A percentile compares a stretch with the other conserved stretches of the same genome.
phyloP scores from a whole-genome alignment of 2,329 filamentous ascomycete species.

The Fusarium nodosum region DNA sequence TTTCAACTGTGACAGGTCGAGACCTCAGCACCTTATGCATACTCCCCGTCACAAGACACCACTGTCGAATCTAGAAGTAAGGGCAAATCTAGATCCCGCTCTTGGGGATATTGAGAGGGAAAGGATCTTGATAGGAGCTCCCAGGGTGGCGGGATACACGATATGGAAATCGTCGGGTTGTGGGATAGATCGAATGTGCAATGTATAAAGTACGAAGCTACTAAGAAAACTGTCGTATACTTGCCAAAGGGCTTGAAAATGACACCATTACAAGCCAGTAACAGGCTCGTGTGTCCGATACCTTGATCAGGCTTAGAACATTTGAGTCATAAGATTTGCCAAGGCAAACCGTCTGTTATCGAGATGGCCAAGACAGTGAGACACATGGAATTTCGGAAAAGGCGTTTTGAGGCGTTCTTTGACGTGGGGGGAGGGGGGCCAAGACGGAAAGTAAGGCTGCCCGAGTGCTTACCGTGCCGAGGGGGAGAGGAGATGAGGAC shows the following conservation, averaged over 20 bases:
- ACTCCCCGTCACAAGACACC: conserved; percentile 39
- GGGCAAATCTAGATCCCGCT: conserved; percentile 38
- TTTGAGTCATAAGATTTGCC: neutral
- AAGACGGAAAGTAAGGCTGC: conserved; percentile 22
- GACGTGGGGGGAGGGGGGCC: conserved; percentile 39
- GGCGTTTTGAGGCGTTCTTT: conserved; percentile 11
- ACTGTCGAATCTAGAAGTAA: conserved; percentile 31
- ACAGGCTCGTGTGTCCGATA: neutral
- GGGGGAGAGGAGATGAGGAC: conserved; percentile 10
- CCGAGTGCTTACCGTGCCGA: conserved; percentile 3
- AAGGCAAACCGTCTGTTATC: conserved; percentile 11
- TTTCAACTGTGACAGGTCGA: neutral
- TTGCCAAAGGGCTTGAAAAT: conserved; percentile 34
- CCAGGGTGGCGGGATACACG: conserved; percentile 7
- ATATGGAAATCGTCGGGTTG: conserved; percentile 21
- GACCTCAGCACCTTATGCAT: conserved; percentile 26
- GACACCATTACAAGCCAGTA: conserved; percentile 35
- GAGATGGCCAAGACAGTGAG: conserved; percentile 21
- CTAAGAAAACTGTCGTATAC: conserved; percentile 26
- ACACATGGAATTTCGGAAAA: conserved; percentile 5
- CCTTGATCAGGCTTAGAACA: neutral
- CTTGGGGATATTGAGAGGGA: neutral
- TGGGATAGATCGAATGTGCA: conserved; percentile 1
- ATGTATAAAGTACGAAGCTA: conserved; percentile 6
- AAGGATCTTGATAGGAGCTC: neutral